These are phyloP conservation scores for Cyclotella baltica DNA, from an alignment of 108 stramenopile genomes.

Conservation along the genomic window DNA sequence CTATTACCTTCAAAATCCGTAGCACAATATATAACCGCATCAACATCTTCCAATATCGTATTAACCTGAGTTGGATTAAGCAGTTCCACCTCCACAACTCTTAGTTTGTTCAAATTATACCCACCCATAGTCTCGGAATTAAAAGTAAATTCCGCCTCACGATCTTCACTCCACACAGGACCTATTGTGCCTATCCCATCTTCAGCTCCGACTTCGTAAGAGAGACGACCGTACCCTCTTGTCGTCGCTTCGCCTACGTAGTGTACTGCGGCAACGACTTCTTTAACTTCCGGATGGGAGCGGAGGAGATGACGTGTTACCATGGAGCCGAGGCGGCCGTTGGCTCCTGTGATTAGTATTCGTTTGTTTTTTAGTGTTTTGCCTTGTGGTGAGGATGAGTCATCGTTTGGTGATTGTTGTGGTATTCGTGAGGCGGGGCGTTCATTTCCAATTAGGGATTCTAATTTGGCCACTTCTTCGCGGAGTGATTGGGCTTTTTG, in stretches of 20 bases:
- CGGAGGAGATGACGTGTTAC: slow-evolving; percentile 78
- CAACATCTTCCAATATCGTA: slow-evolving; percentile 75
- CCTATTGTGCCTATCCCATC: slow-evolving; percentile 75
- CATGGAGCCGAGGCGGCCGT: slow-evolving; percentile 84
- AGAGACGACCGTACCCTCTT: slow-evolving; percentile 81
- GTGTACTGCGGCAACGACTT: slow-evolving; percentile 85
- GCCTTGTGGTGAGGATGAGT: slow-evolving; percentile 12
- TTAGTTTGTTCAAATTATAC: slow-evolving; percentile 81
- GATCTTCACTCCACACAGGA: slow-evolving; percentile 68
- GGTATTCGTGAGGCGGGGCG: slow-evolving; percentile 20
- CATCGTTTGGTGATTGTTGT: slow-evolving; percentile 4
- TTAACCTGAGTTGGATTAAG: slow-evolving; percentile 79
- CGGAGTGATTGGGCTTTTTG: slow-evolving; percentile 68
- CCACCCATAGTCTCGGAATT: slow-evolving; percentile 65
- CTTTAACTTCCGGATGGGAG: slow-evolving; percentile 63
- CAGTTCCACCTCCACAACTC: slow-evolving; percentile 82
- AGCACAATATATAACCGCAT: slow-evolving; percentile 84
- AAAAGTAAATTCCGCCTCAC: slow-evolving; percentile 72
- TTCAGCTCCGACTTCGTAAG: slow-evolving; percentile 89
- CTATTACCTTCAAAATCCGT: slow-evolving; percentile 85
- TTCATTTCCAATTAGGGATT: slow-evolving; percentile 52
- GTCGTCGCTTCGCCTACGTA: slow-evolving; percentile 72
- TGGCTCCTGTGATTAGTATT: slow-evolving; percentile 80
- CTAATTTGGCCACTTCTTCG: slow-evolving; percentile 74
- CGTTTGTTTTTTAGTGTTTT: slow-evolving; percentile 66